Evolutionary conservation across 768 basidiomycete species (phyloP).

Genomic region (Agrocybe chaxingu): DNA sequence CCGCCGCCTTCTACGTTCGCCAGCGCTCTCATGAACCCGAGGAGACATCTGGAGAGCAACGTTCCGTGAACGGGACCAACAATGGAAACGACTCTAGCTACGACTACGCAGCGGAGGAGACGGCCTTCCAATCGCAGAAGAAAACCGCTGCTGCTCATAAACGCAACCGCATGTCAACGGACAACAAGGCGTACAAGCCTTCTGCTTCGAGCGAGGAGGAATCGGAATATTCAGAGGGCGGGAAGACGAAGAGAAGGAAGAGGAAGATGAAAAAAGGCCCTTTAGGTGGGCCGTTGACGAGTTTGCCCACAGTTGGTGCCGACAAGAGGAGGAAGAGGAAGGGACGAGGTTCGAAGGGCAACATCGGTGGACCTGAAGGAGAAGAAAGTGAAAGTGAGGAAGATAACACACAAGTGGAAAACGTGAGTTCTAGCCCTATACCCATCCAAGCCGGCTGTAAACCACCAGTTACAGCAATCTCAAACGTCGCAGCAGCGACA

Average conservation of each 20-base stretch:
- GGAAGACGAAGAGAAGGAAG: slow-evolving; percentile 49
- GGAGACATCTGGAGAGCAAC: slow-evolving; percentile 25
- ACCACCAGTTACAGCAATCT: slow-evolving; percentile 18
- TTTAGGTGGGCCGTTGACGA: slow-evolving; percentile 55
- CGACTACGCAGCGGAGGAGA: slow-evolving; percentile 77
- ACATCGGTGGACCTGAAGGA: slow-evolving; percentile 44
- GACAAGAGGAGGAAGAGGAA: slow-evolving; percentile 62
- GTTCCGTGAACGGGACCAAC: slow-evolving; percentile 31
- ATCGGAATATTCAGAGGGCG: slow-evolving; percentile 53
- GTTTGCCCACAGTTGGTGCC: slow-evolving; percentile 64
- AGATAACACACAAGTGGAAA: slow-evolving; percentile 32
- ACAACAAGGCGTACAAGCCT: slow-evolving; percentile 83
- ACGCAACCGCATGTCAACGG: slow-evolving; percentile 57
- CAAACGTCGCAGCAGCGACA: slow-evolving; percentile 33
- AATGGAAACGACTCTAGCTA: slow-evolving; percentile 53
- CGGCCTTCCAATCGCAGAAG: slow-evolving; percentile 41
- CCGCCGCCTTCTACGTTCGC: slow-evolving; percentile 65
- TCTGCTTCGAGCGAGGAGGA: slow-evolving; percentile 62
- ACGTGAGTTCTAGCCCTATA: slow-evolving; percentile 19
- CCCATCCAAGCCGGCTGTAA: slow-evolving; percentile 13
- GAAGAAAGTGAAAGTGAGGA: slow-evolving; percentile 48
- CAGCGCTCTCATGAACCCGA: slow-evolving; percentile 60
- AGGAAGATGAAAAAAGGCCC: slow-evolving; percentile 55
- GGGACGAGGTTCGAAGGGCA: slow-evolving; percentile 41
- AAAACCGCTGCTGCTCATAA: slow-evolving; percentile 22